Evolutionary conservation across 768 basidiomycete species (phyloP).

Genomic region (Clavaria fumosa): DNA sequence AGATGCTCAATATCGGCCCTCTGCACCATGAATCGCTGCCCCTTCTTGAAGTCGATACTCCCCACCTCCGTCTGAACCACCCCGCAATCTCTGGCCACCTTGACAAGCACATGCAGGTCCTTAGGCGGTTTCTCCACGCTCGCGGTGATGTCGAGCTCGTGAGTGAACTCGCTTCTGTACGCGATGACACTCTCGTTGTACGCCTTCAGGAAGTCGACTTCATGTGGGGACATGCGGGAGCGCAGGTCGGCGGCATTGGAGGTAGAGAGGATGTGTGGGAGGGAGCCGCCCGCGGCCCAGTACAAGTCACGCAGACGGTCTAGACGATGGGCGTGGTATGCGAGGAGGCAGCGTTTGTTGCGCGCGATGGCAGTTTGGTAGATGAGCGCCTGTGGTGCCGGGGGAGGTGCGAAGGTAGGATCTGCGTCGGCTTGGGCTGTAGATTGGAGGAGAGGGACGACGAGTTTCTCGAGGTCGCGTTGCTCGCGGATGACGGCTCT

Average conservation of each 20-base stretch:
- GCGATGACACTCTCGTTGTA: slow-evolving; percentile 74
- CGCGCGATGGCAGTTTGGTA: slow-evolving; percentile 80
- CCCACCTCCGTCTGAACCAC: slow-evolving; percentile 87
- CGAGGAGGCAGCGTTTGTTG: slow-evolving; percentile 92
- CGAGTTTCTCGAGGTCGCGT: slow-evolving; percentile 63
- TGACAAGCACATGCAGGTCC: slow-evolving; percentile 78
- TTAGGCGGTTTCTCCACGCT: slow-evolving; percentile 73
- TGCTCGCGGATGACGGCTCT: slow-evolving; percentile 82
- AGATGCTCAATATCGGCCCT: slow-evolving; percentile 86
- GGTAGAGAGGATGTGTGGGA: slow-evolving; percentile 60
- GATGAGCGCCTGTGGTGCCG: slow-evolving; percentile 57
- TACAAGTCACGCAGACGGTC: slow-evolving; percentile 77
- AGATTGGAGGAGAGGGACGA: slow-evolving; percentile 27
- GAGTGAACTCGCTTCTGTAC: slow-evolving; percentile 71
- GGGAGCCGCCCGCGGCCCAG: slow-evolving; percentile 78
- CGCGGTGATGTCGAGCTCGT: slow-evolving; percentile 78
- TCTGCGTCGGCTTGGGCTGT: slow-evolving; percentile 14
- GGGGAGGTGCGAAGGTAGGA: too few species aligned
- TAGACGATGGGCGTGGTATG: slow-evolving; percentile 79
- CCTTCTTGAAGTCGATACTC: slow-evolving; percentile 78
- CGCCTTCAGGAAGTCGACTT: slow-evolving; percentile 70
- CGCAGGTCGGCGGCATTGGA: slow-evolving; percentile 42
- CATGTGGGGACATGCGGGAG: slow-evolving; percentile 60
- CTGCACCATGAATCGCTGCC: slow-evolving; percentile 79
- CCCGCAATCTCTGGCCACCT: slow-evolving; percentile 80